A percentile compares a stretch with the other conserved stretches of the same genome.
phyloP scores from a whole-genome alignment of 805 yeast genomes.

The Saturnispora silvae region DNA sequence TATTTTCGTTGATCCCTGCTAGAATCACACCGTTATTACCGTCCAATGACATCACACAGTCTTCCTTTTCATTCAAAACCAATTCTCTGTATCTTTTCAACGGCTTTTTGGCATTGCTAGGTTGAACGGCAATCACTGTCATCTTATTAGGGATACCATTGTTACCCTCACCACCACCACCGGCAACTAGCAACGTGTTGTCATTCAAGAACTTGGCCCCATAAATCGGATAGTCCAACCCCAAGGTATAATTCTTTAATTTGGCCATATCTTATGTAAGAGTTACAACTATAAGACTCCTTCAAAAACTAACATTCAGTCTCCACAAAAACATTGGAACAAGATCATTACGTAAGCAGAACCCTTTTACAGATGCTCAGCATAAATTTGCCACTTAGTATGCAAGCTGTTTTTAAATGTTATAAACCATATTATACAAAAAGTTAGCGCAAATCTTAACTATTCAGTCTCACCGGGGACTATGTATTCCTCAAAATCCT shows the following conservation, averaged over 20 bases:
- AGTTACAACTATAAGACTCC: too few species aligned
- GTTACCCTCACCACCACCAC: slow-evolving; percentile 95
- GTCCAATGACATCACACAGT: slow-evolving; percentile 81
- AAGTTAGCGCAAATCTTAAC: too few species aligned
- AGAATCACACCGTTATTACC: slow-evolving; percentile 42
- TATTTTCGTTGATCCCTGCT: slow-evolving; percentile 68
- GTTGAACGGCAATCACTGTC: slow-evolving; percentile 51
- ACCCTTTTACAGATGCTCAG: too few species aligned
- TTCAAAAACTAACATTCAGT: too few species aligned
- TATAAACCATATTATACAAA: too few species aligned
- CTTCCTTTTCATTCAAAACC: slow-evolving; percentile 45
- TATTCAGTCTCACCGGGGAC: slow-evolving; percentile 12
- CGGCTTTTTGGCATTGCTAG: slow-evolving; percentile 35
- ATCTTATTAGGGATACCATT: slow-evolving; percentile 82
- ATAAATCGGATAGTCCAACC: slow-evolving; percentile 64
- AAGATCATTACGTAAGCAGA: too few species aligned
- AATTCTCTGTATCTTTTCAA: slow-evolving; percentile 57
- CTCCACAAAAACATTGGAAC: too few species aligned
- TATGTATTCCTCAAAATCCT: slow-evolving; percentile 22
- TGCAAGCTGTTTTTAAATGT: too few species aligned
- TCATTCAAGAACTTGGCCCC: slow-evolving; percentile 63
- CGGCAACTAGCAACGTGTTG: slow-evolving; percentile 57
- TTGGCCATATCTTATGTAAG: slow-evolving; percentile 6
- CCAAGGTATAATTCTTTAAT: slow-evolving; percentile 18
- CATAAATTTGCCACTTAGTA: too few species aligned